These are phyloP conservation scores for Fusarium caatingaense DNA, from an alignment of 2,329 filamentous ascomycete species.

Conservation along the genomic window DNA sequence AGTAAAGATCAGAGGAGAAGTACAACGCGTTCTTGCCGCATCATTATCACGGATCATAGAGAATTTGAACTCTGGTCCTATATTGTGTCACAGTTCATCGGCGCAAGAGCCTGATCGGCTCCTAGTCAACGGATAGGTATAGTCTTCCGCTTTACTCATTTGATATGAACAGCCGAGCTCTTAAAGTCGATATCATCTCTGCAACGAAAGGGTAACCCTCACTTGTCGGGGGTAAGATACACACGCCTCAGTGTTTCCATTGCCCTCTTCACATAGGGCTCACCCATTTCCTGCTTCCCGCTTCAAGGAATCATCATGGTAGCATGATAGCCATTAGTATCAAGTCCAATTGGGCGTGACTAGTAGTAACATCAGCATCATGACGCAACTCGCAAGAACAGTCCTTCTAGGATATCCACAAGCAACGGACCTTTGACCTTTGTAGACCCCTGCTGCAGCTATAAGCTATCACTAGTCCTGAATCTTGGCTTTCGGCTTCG, in stretches of 20 bases:
- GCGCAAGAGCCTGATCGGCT: background rate
- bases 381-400: background rate
- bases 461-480: background rate
- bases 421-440: background rate
- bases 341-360: background rate
- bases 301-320: accelerated
- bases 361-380: background rate
- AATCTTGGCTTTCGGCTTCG: conserved; percentile 10
- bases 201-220: background rate
- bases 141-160: background rate
- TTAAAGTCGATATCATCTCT: background rate
- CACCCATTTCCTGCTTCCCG: background rate
- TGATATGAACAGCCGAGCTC: background rate
- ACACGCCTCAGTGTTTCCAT: background rate
- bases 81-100: background rate
- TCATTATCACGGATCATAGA: background rate
- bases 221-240: background rate
- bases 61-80: background rate
- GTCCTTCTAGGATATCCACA: background rate
- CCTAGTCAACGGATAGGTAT: background rate
- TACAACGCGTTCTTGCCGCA: background rate
- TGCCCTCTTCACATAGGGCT: background rate
- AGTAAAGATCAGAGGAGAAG: background rate
- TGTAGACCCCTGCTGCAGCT: background rate
- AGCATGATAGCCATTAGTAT: background rate